Conservation (phyloP, 208 protist species). For the Strigomonas culicis region DNA sequence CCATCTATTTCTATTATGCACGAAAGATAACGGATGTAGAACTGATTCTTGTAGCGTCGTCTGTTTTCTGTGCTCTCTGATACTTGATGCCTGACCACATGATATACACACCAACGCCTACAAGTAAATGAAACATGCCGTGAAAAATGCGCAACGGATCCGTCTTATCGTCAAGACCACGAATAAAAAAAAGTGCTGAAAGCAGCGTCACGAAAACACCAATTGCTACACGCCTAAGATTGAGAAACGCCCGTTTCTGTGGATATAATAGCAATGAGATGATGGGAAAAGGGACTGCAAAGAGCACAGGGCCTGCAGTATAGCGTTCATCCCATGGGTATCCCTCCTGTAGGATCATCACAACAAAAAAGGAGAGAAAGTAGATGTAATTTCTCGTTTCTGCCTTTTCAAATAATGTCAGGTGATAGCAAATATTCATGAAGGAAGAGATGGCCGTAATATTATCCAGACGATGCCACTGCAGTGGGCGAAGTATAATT, state of each 20-base stretch:
- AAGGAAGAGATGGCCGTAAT: slow-evolving; percentile 42
- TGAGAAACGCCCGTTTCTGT: slow-evolving; percentile 17
- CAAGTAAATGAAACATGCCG: neutral
- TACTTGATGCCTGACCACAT: neutral
- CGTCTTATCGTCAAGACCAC: slow-evolving; percentile 45
- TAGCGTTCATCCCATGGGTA: slow-evolving; percentile 63
- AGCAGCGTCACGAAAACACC: slow-evolving; percentile 25
- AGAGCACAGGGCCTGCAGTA: slow-evolving; percentile 34
- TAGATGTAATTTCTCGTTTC: slow-evolving; percentile 39
- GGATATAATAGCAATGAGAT: slow-evolving; percentile 32
- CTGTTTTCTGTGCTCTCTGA: neutral
- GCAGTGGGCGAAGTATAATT: too few relatives aligned
- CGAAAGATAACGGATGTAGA: neutral
- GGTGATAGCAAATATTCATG: slow-evolving; percentile 40
- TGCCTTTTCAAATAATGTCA: slow-evolving; percentile 22
- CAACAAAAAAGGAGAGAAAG: slow-evolving; percentile 49
- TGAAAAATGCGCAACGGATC: slow-evolving; percentile 74
- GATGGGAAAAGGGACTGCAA: slow-evolving; percentile 50
- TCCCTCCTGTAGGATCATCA: slow-evolving; percentile 52
- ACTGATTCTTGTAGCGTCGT: neutral
- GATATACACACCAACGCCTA: neutral
- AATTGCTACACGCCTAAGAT: slow-evolving; percentile 13
- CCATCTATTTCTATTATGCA: neutral
- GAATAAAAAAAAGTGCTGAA: slow-evolving; percentile 38
- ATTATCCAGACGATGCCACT: slow-evolving; percentile 79